Evolutionary conservation across 192 early-diverging fungal species (phyloP), one percentile per base, ranked within the genome.

Genomic region (Coemansia umbellata): DNA sequence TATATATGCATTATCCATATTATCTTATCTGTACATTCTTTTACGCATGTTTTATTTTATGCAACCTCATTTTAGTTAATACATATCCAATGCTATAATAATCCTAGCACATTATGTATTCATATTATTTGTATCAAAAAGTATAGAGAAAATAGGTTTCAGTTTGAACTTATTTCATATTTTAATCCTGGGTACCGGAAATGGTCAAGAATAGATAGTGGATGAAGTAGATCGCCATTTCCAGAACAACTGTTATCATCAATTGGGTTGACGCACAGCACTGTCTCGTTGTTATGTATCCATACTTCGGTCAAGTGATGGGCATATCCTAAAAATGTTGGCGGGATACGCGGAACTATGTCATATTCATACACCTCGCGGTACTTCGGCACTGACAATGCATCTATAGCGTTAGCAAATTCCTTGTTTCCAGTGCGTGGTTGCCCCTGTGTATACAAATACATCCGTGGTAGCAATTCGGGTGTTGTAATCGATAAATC

Each of bases 281-380:
- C 28, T 4, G 69, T 65, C 4, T 57, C 23, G 17, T 64, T 63
- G 13, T 55, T n/a, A 24, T 72, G 63, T 23, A 64, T 53, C 75
- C 75, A 78, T 1, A 47, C 41, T 32, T 78, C 75, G 22, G 50
- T 60, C 11, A 37, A 24, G 19, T 68, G 48, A n/a, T 78, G 75
- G 18, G 36, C 41, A 35, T 65, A 78, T 10, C 54, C 75, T 37
- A 70, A 47, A 0, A 51, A 17, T 37, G 22, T 26, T 4, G 50
- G 50, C 22, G 67, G 74, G n/a, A 78, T 2, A 1, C 56, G 63
- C 3, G 66, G 45, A 4, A 60, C 66, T 37, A 66, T 31, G 23
- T 79, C 77, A 24, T 63, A 57, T 24, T 74, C 58, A 32, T 74
- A 64, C 14, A 75, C 69, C 8, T 60, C 52, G 15, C 66, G 64